phyloP scores from a whole-genome alignment of 2,329 filamentous ascomycete species.

The Trichoderma guizhouense region DNA sequence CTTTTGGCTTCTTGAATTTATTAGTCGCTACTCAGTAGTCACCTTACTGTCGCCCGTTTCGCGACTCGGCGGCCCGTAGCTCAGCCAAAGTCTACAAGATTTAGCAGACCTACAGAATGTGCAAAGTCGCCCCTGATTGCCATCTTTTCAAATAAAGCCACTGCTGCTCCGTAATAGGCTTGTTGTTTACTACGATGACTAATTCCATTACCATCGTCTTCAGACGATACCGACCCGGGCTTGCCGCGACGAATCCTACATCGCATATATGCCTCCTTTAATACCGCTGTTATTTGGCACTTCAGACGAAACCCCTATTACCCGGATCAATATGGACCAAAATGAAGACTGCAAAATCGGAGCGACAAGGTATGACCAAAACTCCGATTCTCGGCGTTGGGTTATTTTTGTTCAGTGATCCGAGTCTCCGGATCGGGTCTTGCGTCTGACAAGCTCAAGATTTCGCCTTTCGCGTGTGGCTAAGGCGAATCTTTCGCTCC shows the following conservation, averaged over 20 bases:
- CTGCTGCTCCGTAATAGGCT: not conserved
- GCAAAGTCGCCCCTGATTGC: not conserved
- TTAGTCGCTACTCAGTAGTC: too few relatives aligned
- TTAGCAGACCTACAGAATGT: not conserved
- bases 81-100: not conserved
- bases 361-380: not conserved
- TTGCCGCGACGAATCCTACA: not conserved
- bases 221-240: not conserved
- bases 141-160: not conserved
- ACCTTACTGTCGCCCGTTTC: not conserved
- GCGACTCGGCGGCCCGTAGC: not conserved
- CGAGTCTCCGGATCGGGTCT: not conserved
- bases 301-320: not conserved
- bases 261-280: not conserved
- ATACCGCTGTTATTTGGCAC: not conserved
- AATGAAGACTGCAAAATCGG: not conserved
- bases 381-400: constrained; percentile 3
- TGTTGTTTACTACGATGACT: not conserved
- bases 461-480: not conserved
- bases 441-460: not conserved
- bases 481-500: not conserved
- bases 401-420: not conserved
- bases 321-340: not conserved
- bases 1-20: not conserved
- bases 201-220: not conserved